phyloP scores from a whole-genome alignment of 352 stramenopile genomes.

The Thalassiosira delicatula region DNA sequence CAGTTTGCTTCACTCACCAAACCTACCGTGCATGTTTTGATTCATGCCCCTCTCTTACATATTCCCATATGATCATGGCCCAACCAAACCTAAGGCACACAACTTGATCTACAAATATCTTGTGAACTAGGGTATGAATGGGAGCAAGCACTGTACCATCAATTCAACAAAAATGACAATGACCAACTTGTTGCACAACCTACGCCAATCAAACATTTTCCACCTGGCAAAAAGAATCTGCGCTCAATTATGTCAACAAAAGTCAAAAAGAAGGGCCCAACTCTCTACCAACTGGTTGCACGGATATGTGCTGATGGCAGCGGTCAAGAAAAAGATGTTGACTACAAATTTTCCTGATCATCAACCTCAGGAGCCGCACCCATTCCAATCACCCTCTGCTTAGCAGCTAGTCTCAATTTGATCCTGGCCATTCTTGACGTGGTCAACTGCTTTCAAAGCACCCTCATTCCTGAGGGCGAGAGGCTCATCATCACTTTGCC shows the following conservation, averaged over 20 bases:
- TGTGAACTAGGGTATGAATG: background rate
- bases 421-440: constrained; percentile 3
- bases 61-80: background rate
- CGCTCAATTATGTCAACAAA: constrained; percentile 19
- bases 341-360: constrained; percentile 27
- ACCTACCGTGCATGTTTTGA: constrained; percentile 19
- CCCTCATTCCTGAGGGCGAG: background rate
- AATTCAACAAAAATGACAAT: constrained; percentile 13
- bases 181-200: constrained; percentile 3
- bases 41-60: background rate
- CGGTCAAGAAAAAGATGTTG: constrained; percentile 16
- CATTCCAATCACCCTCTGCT: background rate
- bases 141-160: constrained; percentile 5
- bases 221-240: background rate
- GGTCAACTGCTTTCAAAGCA: constrained; percentile 26
- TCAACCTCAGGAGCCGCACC: background rate
- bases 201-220: background rate
- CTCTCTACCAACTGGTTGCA: constrained; percentile 19
- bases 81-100: background rate
- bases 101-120: background rate
- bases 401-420: background rate
- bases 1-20: background rate
- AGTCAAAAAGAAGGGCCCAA: constrained; percentile 6
- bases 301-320: constrained; percentile 29
- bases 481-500: background rate